Evolutionary conservation across 371 early-diverging fungal species (phyloP).

Genomic region (Rhizopus sp.): DNA sequence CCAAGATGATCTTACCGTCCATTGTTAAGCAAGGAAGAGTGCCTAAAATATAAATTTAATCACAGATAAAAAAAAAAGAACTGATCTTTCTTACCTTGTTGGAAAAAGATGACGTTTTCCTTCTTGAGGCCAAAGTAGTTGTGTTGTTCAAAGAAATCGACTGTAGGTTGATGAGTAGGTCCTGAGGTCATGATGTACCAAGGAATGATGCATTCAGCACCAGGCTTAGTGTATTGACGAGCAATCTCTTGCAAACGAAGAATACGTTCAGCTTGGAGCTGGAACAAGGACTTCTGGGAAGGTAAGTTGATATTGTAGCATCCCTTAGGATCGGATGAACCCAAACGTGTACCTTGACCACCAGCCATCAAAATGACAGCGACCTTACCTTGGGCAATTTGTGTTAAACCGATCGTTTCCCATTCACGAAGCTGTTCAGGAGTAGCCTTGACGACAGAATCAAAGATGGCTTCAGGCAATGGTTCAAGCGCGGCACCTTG

Average conservation of each 20-base stretch:
- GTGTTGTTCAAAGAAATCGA: constrained; percentile 64
- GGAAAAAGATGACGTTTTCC: constrained; percentile 86
- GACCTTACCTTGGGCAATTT: constrained; percentile 88
- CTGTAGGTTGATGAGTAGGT: constrained; percentile 84
- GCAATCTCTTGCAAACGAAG: constrained; percentile 80
- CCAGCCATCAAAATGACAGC: constrained; percentile 89
- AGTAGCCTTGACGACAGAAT: constrained; percentile 66
- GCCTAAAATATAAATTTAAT: constrained; percentile 45
- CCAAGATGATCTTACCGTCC: constrained; percentile 89
- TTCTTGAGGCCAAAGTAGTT: constrained; percentile 71
- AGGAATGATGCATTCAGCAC: constrained; percentile 67
- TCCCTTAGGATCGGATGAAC: constrained; percentile 78
- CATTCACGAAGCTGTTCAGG: constrained; percentile 66
- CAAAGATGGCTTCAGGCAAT: constrained; percentile 75
- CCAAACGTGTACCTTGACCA: constrained; percentile 83
- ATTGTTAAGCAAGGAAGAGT: constrained; percentile 80
- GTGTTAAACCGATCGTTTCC: constrained; percentile 72
- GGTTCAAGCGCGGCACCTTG: constrained; percentile 68
- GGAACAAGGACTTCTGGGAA: constrained; percentile 72
- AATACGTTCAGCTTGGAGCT: constrained; percentile 82
- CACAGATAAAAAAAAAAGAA: constrained; percentile 7
- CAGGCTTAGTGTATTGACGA: constrained; percentile 39
- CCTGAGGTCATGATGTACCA: constrained; percentile 97
- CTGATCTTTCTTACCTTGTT: constrained; percentile 61
- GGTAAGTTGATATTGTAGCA: constrained; percentile 82